Percentiles rank a stretch among this genome's conserved stretches.
Evolutionary conservation across 352 stramenopile genomes (phyloP).

Genomic region (Globisporangium sylvaticum): DNA sequence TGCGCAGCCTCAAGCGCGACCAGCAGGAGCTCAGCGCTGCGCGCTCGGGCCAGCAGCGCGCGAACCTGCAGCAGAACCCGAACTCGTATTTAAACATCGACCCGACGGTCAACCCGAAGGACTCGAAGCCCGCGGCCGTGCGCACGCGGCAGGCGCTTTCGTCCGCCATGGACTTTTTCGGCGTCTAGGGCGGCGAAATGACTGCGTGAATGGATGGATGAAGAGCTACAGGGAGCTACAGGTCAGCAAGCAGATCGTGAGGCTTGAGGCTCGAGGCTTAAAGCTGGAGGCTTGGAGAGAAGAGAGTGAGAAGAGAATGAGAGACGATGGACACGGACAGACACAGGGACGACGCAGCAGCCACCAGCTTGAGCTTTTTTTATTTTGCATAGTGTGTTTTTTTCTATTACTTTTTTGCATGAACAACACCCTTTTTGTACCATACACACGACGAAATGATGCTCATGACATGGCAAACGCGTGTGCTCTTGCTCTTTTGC

Average conservation of each 20-base stretch:
- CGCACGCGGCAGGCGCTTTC: conserved; percentile 73
- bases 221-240: not conserved
- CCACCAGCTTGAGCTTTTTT: conserved; percentile 4
- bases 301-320: not conserved
- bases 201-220: not conserved
- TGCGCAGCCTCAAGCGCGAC: conserved; percentile 76
- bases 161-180: conserved; percentile 86
- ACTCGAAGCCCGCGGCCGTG: conserved; percentile 69
- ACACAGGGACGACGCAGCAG: conserved; percentile 1
- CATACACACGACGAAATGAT: conserved; percentile 6
- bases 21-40: conserved; percentile 35
- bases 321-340: not conserved
- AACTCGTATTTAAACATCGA: conserved; percentile 46
- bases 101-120: conserved; percentile 77
- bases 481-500: not conserved
- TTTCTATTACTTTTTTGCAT: conserved; percentile 8
- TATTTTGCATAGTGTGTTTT: conserved; percentile 8
- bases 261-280: not conserved
- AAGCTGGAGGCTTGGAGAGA: not conserved
- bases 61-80: conserved; percentile 8
- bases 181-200: conserved; percentile 36
- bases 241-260: not conserved
- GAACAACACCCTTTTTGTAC: conserved; percentile 15
- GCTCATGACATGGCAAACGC: not conserved
- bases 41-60: conserved; percentile 14